Evolutionary conservation across 163 green algal species (phyloP).

Genomic region (Prototheca cutis): DNA sequence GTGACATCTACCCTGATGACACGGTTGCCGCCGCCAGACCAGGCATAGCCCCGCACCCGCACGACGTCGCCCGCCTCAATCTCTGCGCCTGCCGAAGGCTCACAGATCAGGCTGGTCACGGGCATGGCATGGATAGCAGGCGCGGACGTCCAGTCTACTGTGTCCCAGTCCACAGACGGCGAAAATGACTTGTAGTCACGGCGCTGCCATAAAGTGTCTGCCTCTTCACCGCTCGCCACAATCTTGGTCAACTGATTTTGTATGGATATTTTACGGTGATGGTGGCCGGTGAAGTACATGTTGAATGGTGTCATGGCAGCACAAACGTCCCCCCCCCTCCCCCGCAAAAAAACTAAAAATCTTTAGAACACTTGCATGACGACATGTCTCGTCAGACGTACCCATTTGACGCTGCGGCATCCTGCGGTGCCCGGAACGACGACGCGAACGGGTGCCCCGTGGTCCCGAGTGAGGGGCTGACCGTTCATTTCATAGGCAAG

Average conservation of each 20-base stretch:
- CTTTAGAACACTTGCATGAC: too few species aligned
- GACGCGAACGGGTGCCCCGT: constrained; percentile 69
- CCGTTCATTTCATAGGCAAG: constrained; percentile 91
- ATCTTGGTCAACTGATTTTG: constrained; percentile 58
- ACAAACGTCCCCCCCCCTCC: too few species aligned
- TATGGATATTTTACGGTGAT: too few species aligned
- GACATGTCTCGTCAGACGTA: too few species aligned
- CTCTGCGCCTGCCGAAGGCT: constrained; percentile 32
- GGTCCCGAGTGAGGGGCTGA: constrained; percentile 54
- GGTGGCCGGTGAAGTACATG: too few species aligned
- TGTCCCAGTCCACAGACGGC: constrained; percentile 60
- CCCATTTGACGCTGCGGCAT: constrained; percentile 75
- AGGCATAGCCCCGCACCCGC: constrained; percentile 30
- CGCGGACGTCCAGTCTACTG: constrained; percentile 57
- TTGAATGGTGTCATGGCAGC: too few species aligned
- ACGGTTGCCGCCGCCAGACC: constrained; percentile 54
- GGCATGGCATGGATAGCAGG: constrained; percentile 61
- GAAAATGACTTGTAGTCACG: constrained; percentile 78
- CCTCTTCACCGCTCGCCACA: constrained; percentile 50
- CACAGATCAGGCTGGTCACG: constrained; percentile 60
- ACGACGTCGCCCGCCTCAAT: constrained; percentile 28
- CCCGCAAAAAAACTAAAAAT: too few species aligned
- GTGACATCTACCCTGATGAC: constrained; percentile 80
- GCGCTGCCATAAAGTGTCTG: constrained; percentile 66
- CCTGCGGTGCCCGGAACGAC: constrained; percentile 65